Conservation (phyloP, 2,329 filamentous ascomycete genomes). For the Beauveria brongniartii region DNA sequence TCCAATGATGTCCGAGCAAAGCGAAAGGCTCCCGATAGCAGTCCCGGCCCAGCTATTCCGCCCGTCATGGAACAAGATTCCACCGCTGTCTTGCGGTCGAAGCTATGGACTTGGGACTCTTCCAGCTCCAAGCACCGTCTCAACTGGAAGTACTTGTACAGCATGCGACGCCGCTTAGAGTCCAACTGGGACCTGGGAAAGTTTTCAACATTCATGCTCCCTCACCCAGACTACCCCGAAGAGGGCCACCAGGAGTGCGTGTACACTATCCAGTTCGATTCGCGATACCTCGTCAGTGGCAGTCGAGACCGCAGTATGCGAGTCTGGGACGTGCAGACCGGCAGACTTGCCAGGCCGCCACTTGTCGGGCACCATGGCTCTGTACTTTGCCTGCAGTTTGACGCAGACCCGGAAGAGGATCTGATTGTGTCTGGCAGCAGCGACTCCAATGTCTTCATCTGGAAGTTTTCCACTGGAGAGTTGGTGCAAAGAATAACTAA, state of each 20-base stretch:
- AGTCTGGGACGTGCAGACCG: slow-evolving; percentile 82
- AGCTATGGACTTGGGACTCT: slow-evolving; percentile 43
- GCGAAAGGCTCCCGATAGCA: slow-evolving; percentile 28
- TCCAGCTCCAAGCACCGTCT: slow-evolving; percentile 50
- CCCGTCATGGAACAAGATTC: slow-evolving; percentile 22
- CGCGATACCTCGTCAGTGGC: slow-evolving; percentile 82
- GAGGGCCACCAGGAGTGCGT: slow-evolving; percentile 91
- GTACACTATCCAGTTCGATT: slow-evolving; percentile 85
- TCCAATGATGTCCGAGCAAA: slow-evolving; percentile 25
- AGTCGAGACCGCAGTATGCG: slow-evolving; percentile 83
- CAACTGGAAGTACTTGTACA: slow-evolving; percentile 92
- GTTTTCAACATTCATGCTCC: slow-evolving; percentile 81
- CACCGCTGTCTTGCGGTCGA: slow-evolving; percentile 33
- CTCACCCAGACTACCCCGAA: slow-evolving; percentile 68
- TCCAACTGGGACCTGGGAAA: slow-evolving; percentile 83
- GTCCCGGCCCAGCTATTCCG: slow-evolving; percentile 23
- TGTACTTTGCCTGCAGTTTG: slow-evolving; percentile 91
- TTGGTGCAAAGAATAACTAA: slow-evolving; percentile 65
- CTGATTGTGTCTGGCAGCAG: slow-evolving; percentile 93
- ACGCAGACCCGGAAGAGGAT: slow-evolving; percentile 78
- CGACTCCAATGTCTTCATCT: slow-evolving; percentile 83
- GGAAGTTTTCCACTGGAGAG: slow-evolving; percentile 86
- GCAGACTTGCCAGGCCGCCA: slow-evolving; percentile 66
- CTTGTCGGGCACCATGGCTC: slow-evolving; percentile 73
- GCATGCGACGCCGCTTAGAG: slow-evolving; percentile 75